Evolutionary conservation across 2,329 filamentous ascomycete genomes (phyloP), one percentile per base, ranked within the genome.

Genomic region (Trichothecium roseum): DNA sequence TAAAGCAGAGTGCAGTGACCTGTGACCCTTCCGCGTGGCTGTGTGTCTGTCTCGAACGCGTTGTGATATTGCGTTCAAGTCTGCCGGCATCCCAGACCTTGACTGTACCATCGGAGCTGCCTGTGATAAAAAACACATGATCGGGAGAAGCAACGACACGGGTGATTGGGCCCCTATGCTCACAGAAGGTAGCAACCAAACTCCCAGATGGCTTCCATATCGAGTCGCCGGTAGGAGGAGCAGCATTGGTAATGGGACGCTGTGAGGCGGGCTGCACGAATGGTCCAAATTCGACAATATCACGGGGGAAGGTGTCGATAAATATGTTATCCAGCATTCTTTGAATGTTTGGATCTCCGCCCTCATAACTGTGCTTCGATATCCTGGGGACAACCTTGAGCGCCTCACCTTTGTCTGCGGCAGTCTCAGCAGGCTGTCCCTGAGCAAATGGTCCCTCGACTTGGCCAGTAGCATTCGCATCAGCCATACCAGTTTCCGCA

Each of bases 81-180:
- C 91, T 74, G 18, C 78, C 79, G 18, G 86, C 82, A 59, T 98
- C 91, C 91, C 91, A 98, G 5, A 98, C 72, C 51, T 85, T 94
- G 38, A 95, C 84, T 6, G 74, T 78, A 3, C 91, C 85, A 56
- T 98, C 91, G 49, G 94, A 85, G 8, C 88, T 89, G 6, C 80
- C 89, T 1, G 91, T 96, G 38, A 95, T 72, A 57, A 98, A 98
- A 61, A 98, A 98, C 4, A 80, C 65, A 54, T 98, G 89, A 51
- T 98, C 91, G 1, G 89, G 86, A 2, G 91, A 81, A 7, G 86
- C 75, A 3, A 83, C 68, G 9, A 96, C 75, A 8, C 88, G 77
- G 50, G 83, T 94, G 43, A 96, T 76, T 7, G 84, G 74, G 1
- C 78, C 85, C 18, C 70, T 78, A 52, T 98, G 91, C 54, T 98